Evolutionary conservation across 371 early-diverging fungal species (phyloP).

Genomic region (Syncephalastrum racemosum): DNA sequence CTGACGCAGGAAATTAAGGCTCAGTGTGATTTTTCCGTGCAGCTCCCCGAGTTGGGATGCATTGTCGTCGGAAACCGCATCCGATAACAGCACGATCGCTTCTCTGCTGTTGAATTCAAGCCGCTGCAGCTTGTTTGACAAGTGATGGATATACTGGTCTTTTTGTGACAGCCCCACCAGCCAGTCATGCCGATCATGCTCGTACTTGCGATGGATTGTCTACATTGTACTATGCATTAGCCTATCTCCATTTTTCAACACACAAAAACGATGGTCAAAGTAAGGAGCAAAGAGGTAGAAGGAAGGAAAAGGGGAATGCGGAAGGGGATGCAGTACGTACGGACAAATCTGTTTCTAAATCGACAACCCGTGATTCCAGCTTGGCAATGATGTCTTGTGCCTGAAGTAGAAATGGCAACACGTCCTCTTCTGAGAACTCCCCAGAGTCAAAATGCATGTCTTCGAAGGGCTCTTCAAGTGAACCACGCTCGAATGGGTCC

Average conservation of each 20-base stretch:
- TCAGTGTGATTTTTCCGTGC: constrained; percentile 33
- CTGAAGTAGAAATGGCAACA: constrained; percentile 54
- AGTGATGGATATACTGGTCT: constrained; percentile 52
- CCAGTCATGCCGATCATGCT: constrained; percentile 57
- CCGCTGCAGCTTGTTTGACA: constrained; percentile 49
- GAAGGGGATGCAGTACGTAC: constrained; percentile 20
- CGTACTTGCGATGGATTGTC: constrained; percentile 56
- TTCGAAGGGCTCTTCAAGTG: constrained; percentile 8
- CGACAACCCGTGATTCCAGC: constrained; percentile 53
- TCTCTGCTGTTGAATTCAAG: constrained; percentile 56
- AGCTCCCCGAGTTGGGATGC: not conserved
- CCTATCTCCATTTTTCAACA: not conserved
- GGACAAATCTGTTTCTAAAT: constrained; percentile 54
- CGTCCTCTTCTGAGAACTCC: constrained; percentile 47
- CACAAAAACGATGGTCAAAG: not conserved
- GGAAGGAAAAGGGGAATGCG: not conserved
- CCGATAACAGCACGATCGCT: constrained; percentile 49
- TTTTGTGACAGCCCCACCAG: constrained; percentile 56
- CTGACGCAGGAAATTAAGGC: constrained; percentile 48
- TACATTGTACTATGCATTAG: constrained; percentile 10
- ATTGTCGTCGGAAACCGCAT: constrained; percentile 11
- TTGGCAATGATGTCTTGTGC: constrained; percentile 58
- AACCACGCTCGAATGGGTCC: too few relatives aligned
- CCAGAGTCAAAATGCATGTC: constrained; percentile 17
- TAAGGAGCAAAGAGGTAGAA: not conserved